phyloP scores from a whole-genome alignment of 2,329 filamentous ascomycete genomes.

The Aspergillus sp. region DNA sequence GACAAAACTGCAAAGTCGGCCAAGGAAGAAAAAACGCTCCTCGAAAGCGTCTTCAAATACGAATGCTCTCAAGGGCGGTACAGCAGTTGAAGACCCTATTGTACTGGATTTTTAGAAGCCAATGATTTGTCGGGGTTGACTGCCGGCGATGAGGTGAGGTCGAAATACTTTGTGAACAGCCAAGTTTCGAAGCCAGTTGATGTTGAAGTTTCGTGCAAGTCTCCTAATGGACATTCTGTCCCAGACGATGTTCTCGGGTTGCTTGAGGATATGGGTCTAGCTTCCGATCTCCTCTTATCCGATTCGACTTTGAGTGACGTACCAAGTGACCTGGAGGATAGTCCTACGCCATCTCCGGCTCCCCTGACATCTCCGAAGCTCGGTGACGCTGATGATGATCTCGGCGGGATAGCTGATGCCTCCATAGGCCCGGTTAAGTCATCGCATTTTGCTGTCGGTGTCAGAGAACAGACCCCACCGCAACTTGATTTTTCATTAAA shows the following conservation, averaged over 20 bases:
- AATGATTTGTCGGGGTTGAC: conserved; percentile 40
- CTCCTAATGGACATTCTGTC: neutral
- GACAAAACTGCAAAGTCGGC: neutral
- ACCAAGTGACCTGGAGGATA: conserved; percentile 29
- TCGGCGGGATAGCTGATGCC: neutral
- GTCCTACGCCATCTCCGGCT: neutral
- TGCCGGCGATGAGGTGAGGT: conserved; percentile 41
- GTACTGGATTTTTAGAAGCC: conserved; percentile 39
- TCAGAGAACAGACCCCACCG: neutral
- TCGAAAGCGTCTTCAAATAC: neutral
- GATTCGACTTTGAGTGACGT: conserved; percentile 38
- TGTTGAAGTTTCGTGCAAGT: neutral
- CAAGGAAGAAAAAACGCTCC: neutral
- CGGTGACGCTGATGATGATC: neutral
- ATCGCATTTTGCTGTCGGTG: neutral
- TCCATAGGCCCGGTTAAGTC: neutral
- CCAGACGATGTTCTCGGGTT: conserved; percentile 17
- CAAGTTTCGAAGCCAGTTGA: neutral
- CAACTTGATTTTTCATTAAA: neutral
- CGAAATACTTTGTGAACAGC: conserved; percentile 32
- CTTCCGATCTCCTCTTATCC: conserved; percentile 26
- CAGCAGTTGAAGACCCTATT: neutral
- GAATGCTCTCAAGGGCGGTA: neutral
- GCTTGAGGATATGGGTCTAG: conserved; percentile 15
- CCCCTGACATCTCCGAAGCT: neutral